Percentiles rank a stretch among this genome's conserved stretches.
phyloP scores from a whole-genome alignment of 148 eudicot species.

The Arctostaphylos glauca region DNA sequence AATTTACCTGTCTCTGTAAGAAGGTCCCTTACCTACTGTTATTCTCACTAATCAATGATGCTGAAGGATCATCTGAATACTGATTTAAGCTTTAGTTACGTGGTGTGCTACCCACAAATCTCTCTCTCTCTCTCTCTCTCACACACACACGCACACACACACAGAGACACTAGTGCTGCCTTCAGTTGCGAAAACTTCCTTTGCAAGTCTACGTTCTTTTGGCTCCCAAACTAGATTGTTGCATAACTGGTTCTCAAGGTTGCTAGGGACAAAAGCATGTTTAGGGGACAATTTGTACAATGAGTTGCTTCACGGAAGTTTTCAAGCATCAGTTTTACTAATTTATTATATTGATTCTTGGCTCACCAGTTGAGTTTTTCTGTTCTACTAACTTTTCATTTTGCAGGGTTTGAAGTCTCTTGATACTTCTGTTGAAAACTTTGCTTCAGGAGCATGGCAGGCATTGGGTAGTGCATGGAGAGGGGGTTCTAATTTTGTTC shows the following conservation, averaged over 20 bases:
- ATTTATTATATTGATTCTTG: background rate
- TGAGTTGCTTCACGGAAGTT: slow-evolving; percentile 9
- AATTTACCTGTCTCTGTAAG: background rate
- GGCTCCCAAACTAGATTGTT: background rate
- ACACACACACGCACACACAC: background rate
- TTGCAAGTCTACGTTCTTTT: background rate
- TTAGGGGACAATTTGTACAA: background rate
- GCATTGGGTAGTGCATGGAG: slow-evolving; percentile 88
- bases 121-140: background rate
- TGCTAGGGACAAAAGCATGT: background rate
- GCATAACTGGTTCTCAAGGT: background rate
- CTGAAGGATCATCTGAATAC: background rate
- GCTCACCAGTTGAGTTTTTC: background rate
- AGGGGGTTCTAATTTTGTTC: slow-evolving; percentile 74
- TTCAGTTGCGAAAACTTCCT: background rate
- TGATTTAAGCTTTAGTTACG: background rate
- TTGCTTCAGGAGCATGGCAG: slow-evolving; percentile 97
- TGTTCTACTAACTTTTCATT: background rate
- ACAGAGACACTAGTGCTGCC: background rate
- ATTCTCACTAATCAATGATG: background rate
- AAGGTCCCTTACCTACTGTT: background rate
- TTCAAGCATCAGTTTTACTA: background rate
- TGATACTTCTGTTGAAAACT: slow-evolving; percentile 75
- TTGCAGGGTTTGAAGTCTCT: slow-evolving; percentile 83
- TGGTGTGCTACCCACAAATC: background rate